These are phyloP conservation scores for Xylaria curta DNA, from an alignment of 495 filamentous ascomycete genomes.

Conservation along the genomic window DNA sequence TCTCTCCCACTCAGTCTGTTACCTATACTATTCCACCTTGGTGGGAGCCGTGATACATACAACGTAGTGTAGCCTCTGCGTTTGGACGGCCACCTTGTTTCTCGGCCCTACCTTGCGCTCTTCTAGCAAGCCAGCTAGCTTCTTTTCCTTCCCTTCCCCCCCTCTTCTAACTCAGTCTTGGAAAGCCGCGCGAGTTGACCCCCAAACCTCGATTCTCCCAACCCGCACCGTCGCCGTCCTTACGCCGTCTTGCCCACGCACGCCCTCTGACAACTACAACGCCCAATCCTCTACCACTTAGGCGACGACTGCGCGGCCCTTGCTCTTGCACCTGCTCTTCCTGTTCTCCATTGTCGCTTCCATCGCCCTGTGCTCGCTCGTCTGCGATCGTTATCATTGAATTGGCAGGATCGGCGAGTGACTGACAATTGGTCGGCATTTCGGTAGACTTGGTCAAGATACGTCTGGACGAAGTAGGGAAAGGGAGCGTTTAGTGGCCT, in stretches of 20 bases:
- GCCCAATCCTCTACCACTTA: neutral
- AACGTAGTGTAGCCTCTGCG: constrained; percentile 1
- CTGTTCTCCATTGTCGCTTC: neutral
- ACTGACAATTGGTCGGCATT: constrained; percentile 10
- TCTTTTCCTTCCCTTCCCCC: neutral
- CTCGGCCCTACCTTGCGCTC: constrained; percentile 20
- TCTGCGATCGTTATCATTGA: neutral
- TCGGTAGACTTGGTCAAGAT: neutral
- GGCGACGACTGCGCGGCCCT: neutral
- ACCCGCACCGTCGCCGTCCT: neutral
- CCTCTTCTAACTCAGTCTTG: neutral
- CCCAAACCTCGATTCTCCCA: constrained; percentile 17
- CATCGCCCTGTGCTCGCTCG: neutral
- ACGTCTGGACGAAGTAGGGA: constrained; percentile 4
- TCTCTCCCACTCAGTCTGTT: constrained; percentile 5
- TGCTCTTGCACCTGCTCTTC: neutral
- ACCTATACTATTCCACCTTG: constrained; percentile 17
- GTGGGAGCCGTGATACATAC: constrained; percentile 24
- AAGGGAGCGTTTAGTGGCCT: neutral
- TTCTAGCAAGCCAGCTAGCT: constrained; percentile 10
- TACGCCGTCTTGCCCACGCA: neutral
- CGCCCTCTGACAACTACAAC: constrained; percentile 2
- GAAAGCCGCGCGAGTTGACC: constrained; percentile 10
- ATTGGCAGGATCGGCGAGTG: neutral
- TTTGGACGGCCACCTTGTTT: neutral